Evolutionary conservation across 495 filamentous ascomycete genomes (phyloP), one percentile per base, ranked within the genome.

Genomic region (Extremus antarcticus): DNA sequence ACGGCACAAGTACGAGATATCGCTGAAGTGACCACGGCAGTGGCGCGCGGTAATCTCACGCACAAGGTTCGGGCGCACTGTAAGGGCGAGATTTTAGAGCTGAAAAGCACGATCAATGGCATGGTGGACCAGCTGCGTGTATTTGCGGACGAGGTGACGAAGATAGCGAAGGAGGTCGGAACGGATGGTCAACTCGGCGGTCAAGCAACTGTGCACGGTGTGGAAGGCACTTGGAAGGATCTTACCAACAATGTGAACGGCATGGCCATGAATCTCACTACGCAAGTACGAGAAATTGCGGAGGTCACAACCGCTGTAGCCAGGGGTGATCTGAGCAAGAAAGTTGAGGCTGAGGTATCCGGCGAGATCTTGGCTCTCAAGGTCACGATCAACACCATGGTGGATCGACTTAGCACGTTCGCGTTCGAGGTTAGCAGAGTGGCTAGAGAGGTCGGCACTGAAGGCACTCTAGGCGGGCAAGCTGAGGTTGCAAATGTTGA

Each of bases 351-450:
- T 51, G 90, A 97, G 61, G 94, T 94, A 41, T 85, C 94, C 64
- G 92, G 92, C 62, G 92, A 99, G 69, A 99, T 99, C 59, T 71
- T 95, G 45, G 85, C 87, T 65, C 74, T 99, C 41, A 99, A 99
- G 74, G 87, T 87, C 63, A 99, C 92, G 0, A 99, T 99, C 71
- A 99, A 99, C 65, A 88, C 88, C 69, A 99, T 99, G 92, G 92
- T 99, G 64, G 94, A 99, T 69, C 83, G 89, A 58, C 79, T 99
- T 7, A 88, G 94, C 57, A 95, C 89, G 1, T 99, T 99, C 60
- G 92, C 92, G 20, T 92, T 92, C 55, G 94, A 99, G 70, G 94
- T 99, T 65, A 97, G 90, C 77, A 96, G 95, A 68, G 92, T 99
- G 60, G 92, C 92, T 51, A 83, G 92, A 58, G 92, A 99, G 71